Base-by-base conservation (phyloP, 495 filamentous ascomycete genomes). In the Hypoxylon intermedium region DNA sequence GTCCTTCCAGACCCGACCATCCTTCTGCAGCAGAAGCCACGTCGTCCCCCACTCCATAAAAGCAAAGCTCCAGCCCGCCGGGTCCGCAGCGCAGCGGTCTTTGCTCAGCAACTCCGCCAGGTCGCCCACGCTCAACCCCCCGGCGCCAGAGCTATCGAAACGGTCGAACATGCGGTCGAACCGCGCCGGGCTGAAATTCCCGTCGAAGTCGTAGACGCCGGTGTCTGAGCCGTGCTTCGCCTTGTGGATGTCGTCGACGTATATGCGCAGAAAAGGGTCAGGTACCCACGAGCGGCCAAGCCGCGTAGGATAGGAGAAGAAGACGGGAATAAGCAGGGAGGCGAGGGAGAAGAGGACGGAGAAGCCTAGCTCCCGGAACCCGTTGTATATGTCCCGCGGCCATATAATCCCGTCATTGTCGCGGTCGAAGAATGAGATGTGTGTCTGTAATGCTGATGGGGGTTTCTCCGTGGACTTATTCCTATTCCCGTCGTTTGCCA, bases 391-490 rank as follows among this genome's bases (percentile, higher is more conserved):
- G 41, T 83, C 81, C 37, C 38, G 46, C 0, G 81, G 79, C 65
- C 67, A 79, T 63, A 83, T 80, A 16, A 81, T 66, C 21, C 72
- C 74, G 63, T 83, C 81, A 19, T 57, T 46, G 60, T 83, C 78
- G 19, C 62, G 58, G 61, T 83, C 81, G 57, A 75, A 83, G 71
- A 82, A 83, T 41, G 67, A 62, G 49, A 76, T 59, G 62, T 83
- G 81, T 60, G 78, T 78, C 60, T 80, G 79, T 0, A 82, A 65
- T 19, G 73, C 68, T 2, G 74, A 59, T 4, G 52, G 54, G 4
- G 58, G 46, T 30, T 54, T 38, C 15, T 46, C 44, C 9, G 47
- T 20, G 12, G 59, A n/a, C 21, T n/a, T 3, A 6, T 43, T 41
- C 12, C 5, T 11, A 20, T 12, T 6, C 9, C 19, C 33, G 18